These are phyloP conservation scores for Magnusiomyces suaveolens DNA, from an alignment of 1,139 yeast species.

Conservation along the genomic window DNA sequence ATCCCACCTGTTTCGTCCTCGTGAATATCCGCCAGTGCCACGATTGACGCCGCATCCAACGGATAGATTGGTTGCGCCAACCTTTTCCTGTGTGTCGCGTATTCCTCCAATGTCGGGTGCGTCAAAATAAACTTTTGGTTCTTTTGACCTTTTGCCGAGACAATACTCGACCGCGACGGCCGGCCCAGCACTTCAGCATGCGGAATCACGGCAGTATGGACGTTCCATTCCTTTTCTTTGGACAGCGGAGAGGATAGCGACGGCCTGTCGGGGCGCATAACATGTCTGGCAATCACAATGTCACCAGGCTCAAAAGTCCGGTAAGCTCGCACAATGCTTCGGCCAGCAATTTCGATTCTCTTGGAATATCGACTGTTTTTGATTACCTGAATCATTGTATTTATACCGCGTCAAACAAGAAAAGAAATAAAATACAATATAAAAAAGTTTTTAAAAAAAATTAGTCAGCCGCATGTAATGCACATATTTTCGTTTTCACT, in stretches of 20 bases:
- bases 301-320: conserved; percentile 13
- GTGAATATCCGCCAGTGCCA: conserved; percentile 38
- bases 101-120: conserved; percentile 39
- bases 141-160: conserved; percentile 5
- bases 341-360: background rate
- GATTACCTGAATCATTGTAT: background rate
- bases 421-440: no score
- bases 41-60: conserved; percentile 40
- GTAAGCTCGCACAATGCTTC: background rate
- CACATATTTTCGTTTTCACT: background rate
- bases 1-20: conserved; percentile 24
- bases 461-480: background rate
- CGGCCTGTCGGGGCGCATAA: conserved; percentile 13
- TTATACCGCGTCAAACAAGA: no score
- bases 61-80: conserved; percentile 44
- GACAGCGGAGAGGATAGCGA: conserved; percentile 11
- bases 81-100: conserved; percentile 33
- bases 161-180: conserved; percentile 9
- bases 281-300: conserved; percentile 15
- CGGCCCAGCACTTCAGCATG: conserved; percentile 12
- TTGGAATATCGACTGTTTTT: no score
- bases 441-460: background rate
- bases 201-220: conserved; percentile 6
- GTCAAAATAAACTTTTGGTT: conserved; percentile 27
- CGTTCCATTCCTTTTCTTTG: conserved; percentile 8